These are phyloP conservation scores for Metarhizium album DNA, from an alignment of 2,329 filamentous ascomycete genomes.

Conservation along the genomic window DNA sequence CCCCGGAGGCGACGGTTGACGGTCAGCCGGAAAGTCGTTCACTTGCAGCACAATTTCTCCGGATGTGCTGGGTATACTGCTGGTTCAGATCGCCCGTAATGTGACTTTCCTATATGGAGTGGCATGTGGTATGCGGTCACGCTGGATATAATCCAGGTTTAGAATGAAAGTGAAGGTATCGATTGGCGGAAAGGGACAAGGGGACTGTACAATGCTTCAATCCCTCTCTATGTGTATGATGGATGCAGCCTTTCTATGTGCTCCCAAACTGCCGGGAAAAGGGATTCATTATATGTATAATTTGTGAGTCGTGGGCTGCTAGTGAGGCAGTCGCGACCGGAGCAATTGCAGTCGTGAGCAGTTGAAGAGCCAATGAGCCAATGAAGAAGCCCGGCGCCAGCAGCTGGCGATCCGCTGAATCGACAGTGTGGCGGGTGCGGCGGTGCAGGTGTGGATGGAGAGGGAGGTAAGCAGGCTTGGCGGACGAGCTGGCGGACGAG, in stretches of 20 bases:
- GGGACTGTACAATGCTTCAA: not conserved
- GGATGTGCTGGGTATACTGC: not conserved
- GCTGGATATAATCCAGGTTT: not conserved
- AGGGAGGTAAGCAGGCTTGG: not conserved
- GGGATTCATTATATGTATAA: not conserved
- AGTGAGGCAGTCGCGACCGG: not conserved
- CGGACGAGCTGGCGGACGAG: slow-evolving; percentile 2
- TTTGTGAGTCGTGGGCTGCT: not conserved
- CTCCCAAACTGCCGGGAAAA: not conserved
- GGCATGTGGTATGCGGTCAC: not conserved
- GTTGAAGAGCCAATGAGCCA: not conserved
- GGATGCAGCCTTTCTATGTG: not conserved
- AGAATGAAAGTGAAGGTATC: not conserved
- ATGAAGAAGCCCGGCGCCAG: not conserved
- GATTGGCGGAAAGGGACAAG: not conserved
- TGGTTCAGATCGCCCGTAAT: not conserved
- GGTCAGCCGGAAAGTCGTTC: not conserved
- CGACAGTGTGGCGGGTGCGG: not conserved
- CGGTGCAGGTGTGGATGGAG: not conserved
- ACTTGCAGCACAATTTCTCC: not conserved
- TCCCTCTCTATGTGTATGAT: not conserved
- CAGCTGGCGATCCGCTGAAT: not conserved
- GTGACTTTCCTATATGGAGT: not conserved
- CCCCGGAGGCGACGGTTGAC: not conserved
- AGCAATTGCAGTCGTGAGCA: not conserved